Percentiles rank a stretch among this genome's conserved stretches.
Evolutionary conservation across 2,329 filamentous ascomycete species (phyloP).

Genomic region (Aspergillus sp.): DNA sequence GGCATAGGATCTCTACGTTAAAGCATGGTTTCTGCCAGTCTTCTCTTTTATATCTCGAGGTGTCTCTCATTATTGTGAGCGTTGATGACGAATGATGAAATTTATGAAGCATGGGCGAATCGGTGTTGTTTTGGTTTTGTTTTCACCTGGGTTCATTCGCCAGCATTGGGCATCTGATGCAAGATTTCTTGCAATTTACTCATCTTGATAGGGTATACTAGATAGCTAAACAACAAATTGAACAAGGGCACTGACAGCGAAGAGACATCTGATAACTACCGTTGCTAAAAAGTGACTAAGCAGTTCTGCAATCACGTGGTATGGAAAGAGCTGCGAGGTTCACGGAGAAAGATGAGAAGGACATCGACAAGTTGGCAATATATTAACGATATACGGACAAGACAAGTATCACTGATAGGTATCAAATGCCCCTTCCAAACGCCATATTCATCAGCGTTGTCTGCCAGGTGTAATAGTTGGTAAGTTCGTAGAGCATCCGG

Average conservation of each 20-base stretch:
- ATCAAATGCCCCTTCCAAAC: not conserved
- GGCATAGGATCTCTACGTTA: not conserved
- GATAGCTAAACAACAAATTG: not conserved
- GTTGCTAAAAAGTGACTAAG: not conserved
- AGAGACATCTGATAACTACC: not conserved
- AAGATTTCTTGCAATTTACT: conserved; percentile 1
- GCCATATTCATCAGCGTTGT: not conserved
- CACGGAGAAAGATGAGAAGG: too few species aligned
- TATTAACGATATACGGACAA: too few species aligned
- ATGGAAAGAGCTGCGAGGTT: not conserved
- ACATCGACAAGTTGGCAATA: too few species aligned
- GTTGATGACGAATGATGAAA: conserved; percentile 28
- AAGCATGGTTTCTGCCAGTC: not conserved
- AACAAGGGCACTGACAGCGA: not conserved
- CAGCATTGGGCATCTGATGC: not conserved
- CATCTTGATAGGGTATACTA: not conserved
- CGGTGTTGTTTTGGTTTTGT: conserved; percentile 23
- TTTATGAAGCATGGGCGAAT: conserved; percentile 20
- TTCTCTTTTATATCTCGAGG: not conserved
- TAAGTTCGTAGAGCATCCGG: conserved; percentile 22
- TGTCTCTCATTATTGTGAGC: conserved; percentile 6
- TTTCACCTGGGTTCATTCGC: conserved; percentile 5
- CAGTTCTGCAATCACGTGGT: not conserved
- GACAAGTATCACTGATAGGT: too few species aligned
- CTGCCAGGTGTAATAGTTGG: not conserved